These are phyloP conservation scores for Arabis hirsuta DNA, from an alignment of 345 rosid species.

Conservation along the genomic window DNA sequence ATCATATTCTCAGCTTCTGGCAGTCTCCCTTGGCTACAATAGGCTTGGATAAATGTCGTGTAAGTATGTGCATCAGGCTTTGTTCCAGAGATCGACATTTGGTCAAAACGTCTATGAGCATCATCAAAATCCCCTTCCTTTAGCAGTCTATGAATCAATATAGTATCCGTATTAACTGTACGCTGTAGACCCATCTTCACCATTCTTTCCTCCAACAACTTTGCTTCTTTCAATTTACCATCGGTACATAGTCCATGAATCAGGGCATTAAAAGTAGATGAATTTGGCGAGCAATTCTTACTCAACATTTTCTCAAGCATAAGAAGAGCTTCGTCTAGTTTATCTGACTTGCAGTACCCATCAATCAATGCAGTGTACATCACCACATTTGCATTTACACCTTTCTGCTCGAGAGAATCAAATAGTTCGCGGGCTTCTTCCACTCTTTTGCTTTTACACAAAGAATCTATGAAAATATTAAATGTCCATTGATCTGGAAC, in stretches of 20 bases:
- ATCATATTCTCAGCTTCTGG: conserved; percentile 72
- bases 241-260: conserved; percentile 73
- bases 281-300: conserved; percentile 64
- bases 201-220: conserved; percentile 57
- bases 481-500: conserved; percentile 81
- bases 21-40: conserved; percentile 64
- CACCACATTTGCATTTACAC: conserved; percentile 70
- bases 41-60: conserved; percentile 72
- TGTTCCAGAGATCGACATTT: conserved; percentile 61
- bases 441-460: conserved; percentile 70
- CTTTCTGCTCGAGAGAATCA: conserved; percentile 72
- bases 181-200: conserved; percentile 54
- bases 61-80: conserved; percentile 75
- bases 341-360: conserved; percentile 77
- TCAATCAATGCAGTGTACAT: conserved; percentile 85
- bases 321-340: conserved; percentile 54
- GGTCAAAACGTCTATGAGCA: conserved; percentile 55
- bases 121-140: conserved; percentile 66
- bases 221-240: conserved; percentile 58
- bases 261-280: conserved; percentile 72
- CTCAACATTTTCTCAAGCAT: conserved; percentile 65
- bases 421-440: conserved; percentile 71
- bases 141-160: conserved; percentile 63
- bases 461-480: conserved; percentile 62
- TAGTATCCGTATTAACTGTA: conserved; percentile 67